Evolutionary conservation across 352 stramenopile species (phyloP), one percentile per base, ranked within the genome.

Genomic region (Blastocystis sp.): DNA sequence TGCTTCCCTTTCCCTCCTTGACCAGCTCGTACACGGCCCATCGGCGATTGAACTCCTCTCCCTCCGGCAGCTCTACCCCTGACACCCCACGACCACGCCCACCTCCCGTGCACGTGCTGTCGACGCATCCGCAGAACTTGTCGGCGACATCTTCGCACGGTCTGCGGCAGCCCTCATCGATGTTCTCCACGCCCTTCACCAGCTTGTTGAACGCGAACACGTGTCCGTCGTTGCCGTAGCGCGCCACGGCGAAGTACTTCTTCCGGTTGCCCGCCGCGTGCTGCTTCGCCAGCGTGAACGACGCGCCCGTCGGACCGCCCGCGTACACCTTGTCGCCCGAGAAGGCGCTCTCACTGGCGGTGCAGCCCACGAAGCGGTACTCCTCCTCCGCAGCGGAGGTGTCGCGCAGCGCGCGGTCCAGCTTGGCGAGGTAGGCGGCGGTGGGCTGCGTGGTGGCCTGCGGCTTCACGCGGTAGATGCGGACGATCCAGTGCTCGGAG

Each of bases 401-500:
- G 38, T 69, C 38, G 40, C 28, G 40, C 19, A 60, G 1, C 5
- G 38, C 40, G 34, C 56, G 10, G 21, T 65, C 34, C 17, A 45
- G 56, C 17, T 52, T 74, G 2, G 61, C 28, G 21, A 28, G 4
- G 56, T 64, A 81, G 3, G 77, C 2, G 9, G 48, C 38, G 2
- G 78, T 89, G 7, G 87, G 84, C 17, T 89, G 41, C 3, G 65
- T 79, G 10, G 14, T 34, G 2, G 66, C 5, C 19, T 67, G 77
- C 19, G 28, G 94, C 91, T 96, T 95, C n/a, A 97, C 93, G 90
- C 95, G 95, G 90, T 93, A 97, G 79, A 97, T 97, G 88, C 94
- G 93, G 65, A 97, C 94, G 67, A 96, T 96, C 94, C 94, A 97
- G 91, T 97, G 93, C 90, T 97, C 93, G n/a, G 92, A 96, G 82